Conservation (phyloP, 75 land plant species). For the Azolla pinnata region DNA sequence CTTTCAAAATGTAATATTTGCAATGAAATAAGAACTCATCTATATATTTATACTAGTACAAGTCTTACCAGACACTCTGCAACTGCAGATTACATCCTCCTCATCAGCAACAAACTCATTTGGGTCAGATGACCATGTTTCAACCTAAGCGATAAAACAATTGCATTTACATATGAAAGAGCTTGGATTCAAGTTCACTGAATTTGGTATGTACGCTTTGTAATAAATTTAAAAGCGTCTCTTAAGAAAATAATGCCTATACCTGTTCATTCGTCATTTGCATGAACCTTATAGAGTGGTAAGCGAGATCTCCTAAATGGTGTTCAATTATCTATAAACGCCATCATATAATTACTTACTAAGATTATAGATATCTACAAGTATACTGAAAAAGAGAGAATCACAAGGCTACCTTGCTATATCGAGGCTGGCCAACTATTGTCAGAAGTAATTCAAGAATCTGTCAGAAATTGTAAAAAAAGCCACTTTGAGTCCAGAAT, state of each 20-base stretch:
- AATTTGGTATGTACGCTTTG: too few species aligned
- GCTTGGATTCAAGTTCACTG: too few species aligned
- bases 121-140: constrained; percentile 77
- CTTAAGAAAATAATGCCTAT: too few species aligned
- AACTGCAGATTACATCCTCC: constrained; percentile 83
- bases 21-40: too few species aligned
- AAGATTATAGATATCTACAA: not conserved
- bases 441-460: constrained; percentile 77
- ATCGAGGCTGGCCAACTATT: constrained; percentile 46
- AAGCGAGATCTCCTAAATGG: constrained; percentile 58
- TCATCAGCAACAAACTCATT: constrained; percentile 95
- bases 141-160: constrained; percentile 34
- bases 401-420: constrained; percentile 15
- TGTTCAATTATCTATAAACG: constrained; percentile 40
- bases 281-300: constrained; percentile 69
- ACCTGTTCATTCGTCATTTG: constrained; percentile 98
- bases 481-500: too few species aligned
- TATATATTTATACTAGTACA: too few species aligned
- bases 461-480: constrained; percentile 37
- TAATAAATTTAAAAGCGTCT: too few species aligned
- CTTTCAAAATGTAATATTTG: too few species aligned
- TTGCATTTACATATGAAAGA: too few species aligned
- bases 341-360: not conserved
- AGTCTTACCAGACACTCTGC: constrained; percentile 80
- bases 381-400: not conserved